phyloP scores from a whole-genome alignment of 768 basidiomycete genomes.

The Kwoniella sp. region DNA sequence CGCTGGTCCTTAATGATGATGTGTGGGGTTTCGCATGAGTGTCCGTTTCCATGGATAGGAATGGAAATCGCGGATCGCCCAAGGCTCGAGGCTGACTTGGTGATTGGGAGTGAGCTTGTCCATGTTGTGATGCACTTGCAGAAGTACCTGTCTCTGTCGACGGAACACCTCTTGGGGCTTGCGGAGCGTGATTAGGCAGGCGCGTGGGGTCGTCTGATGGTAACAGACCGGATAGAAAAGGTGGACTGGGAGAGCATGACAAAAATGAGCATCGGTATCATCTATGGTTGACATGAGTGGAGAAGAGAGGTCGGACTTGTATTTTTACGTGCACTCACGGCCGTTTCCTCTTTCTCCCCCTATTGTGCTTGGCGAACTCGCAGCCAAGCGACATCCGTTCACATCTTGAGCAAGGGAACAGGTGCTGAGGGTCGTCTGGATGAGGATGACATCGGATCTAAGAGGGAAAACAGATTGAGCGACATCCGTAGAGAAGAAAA shows the following conservation, averaged over 20 bases:
- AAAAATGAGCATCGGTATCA: too few relatives aligned
- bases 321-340: constrained; percentile 17
- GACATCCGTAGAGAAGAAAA: too few relatives aligned
- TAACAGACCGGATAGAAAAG: constrained; percentile 12
- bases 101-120: neutral
- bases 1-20: constrained; percentile 5
- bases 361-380: constrained; percentile 34
- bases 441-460: constrained; percentile 29
- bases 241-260: constrained; percentile 1
- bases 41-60: constrained; percentile 21
- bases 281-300: too few relatives aligned
- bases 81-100: constrained; percentile 8
- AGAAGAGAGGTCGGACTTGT: neutral
- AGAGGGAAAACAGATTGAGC: too few relatives aligned
- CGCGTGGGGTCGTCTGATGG: constrained; percentile 5
- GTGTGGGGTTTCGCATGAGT: constrained; percentile 6
- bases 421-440: constrained; percentile 30
- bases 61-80: constrained; percentile 26
- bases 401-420: constrained; percentile 34
- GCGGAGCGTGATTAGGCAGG: neutral
- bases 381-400: constrained; percentile 28
- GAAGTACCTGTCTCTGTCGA: neutral
- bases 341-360: constrained; percentile 36
- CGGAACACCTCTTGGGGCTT: neutral
- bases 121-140: neutral